Conservation (phyloP, 2,329 filamentous ascomycete species). For the Sporothrix brasiliensis region DNA sequence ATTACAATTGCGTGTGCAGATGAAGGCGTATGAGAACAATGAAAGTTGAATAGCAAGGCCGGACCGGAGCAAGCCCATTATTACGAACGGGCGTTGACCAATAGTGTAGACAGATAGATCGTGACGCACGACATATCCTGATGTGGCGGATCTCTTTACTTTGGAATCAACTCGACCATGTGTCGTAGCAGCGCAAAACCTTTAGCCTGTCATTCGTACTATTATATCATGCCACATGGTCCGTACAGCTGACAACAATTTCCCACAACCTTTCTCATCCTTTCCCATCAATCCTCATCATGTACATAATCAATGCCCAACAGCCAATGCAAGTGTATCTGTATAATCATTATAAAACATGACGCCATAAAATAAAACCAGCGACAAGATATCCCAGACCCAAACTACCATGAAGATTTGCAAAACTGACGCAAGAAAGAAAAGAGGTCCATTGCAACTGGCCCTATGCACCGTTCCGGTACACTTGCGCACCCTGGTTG, state of each 20-base stretch:
- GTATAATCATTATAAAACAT: conserved; percentile 24
- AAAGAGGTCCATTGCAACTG: too few relatives aligned
- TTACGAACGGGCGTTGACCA: background rate
- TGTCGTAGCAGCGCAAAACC: background rate
- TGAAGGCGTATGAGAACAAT: background rate
- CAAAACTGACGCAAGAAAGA: conserved; percentile 9
- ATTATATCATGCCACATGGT: background rate
- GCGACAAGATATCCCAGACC: conserved; percentile 12
- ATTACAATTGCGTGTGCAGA: background rate
- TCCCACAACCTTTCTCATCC: background rate
- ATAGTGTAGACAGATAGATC: conserved; percentile 3
- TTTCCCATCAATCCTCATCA: background rate
- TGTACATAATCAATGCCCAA: background rate
- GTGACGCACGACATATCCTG: background rate
- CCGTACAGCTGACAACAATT: too few relatives aligned
- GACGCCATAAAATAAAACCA: conserved; percentile 6
- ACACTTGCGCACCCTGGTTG: conserved; percentile 74
- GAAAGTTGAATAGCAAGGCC: background rate
- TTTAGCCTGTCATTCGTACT: background rate
- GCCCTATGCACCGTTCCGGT: conserved; percentile 67
- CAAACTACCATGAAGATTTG: background rate
- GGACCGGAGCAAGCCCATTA: background rate
- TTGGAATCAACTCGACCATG: background rate
- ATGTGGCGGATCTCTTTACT: background rate
- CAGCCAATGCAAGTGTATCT: conserved; percentile 13